Evolutionary conservation across 257 asterid genomes (phyloP), one percentile per base, ranked within the genome.

Genomic region (Solanum neorickii): DNA sequence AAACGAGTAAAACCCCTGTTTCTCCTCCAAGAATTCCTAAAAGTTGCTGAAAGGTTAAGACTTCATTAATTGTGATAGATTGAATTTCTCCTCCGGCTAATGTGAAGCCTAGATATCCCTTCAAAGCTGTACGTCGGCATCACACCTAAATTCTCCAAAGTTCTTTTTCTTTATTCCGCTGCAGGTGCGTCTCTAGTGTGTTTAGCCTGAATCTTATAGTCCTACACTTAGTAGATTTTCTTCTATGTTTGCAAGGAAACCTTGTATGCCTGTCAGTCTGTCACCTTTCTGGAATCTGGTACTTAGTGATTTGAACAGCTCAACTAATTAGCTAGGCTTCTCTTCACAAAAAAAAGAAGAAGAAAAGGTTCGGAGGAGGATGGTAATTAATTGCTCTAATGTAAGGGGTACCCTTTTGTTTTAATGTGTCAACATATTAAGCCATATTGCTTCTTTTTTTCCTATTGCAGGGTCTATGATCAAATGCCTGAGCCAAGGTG

Each of bases 401-500:
- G 5, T 15, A 12, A 39, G 21, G 49, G 49, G 29, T 44, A 25
- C n/a, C 62, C 20, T 23, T 42, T n/a, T n/a, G 7, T 25, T 77
- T 78, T 84, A n/a, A 20, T 4, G 46, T 9, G 31, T 87, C 33
- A 13, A 21, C 39, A 65, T 83, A 25, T 77, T n/a, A 25, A 77
- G 9, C n/a, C 62, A 44, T 25, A 44, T 44, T 44, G 62, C 44
- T 89, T 84, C 11, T 9, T 4, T 60, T 46, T 49, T 15, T 16
- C 60, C 60, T 52, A 42, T 35, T 88, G 93, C 93, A 97, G 98
- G 84, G 99, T 95, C 85, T 97, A 97, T 33, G 98, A 95, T 90
- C 99, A 97, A 92, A 97, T 97, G 99, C 99, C 99, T 3, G 99
- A 97, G 93, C 99, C 99, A 70, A 94, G 99, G 94, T 95, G 99